phyloP scores from a whole-genome alignment of 1,284 basidiomycete species.

The Trametes pubescens region DNA sequence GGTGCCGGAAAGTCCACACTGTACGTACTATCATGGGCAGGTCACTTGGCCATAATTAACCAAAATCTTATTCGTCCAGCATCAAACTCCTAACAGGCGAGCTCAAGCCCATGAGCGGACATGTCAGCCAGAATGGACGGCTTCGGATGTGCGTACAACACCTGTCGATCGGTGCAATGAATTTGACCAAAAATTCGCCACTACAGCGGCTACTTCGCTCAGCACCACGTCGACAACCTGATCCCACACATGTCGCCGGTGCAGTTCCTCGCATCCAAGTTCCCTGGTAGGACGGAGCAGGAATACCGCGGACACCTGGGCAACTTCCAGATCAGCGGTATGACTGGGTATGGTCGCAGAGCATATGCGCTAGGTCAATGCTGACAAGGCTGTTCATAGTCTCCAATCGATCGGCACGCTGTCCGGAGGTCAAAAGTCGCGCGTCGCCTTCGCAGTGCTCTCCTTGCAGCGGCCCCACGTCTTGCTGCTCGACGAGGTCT shows the following conservation, averaged over 20 bases:
- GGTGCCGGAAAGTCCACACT: slow-evolving; percentile 84
- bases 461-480: slow-evolving; percentile 91
- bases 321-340: slow-evolving; percentile 98
- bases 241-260: slow-evolving; percentile 89
- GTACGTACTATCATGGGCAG: slow-evolving; percentile 48
- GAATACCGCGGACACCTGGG: slow-evolving; percentile 96
- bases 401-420: slow-evolving; percentile 84
- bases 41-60: background rate
- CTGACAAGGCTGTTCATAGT: slow-evolving; percentile 44
- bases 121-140: slow-evolving; percentile 91
- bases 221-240: slow-evolving; percentile 97
- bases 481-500: slow-evolving; percentile 87
- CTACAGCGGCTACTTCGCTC: slow-evolving; percentile 89
- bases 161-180: background rate
- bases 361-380: background rate
- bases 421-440: slow-evolving; percentile 97
- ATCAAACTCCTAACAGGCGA: slow-evolving; percentile 97
- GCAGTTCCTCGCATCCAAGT: slow-evolving; percentile 90
- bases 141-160: slow-evolving; percentile 75
- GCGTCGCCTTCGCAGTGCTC: slow-evolving; percentile 95
- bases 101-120: slow-evolving; percentile 80
- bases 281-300: slow-evolving; percentile 96
- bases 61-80: slow-evolving; percentile 47
- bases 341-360: slow-evolving; percentile 75
- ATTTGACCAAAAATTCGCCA: background rate